Evolutionary conservation across 352 stramenopile genomes (phyloP), one percentile per base, ranked within the genome.

Genomic region (Pythium dissotocum): DNA sequence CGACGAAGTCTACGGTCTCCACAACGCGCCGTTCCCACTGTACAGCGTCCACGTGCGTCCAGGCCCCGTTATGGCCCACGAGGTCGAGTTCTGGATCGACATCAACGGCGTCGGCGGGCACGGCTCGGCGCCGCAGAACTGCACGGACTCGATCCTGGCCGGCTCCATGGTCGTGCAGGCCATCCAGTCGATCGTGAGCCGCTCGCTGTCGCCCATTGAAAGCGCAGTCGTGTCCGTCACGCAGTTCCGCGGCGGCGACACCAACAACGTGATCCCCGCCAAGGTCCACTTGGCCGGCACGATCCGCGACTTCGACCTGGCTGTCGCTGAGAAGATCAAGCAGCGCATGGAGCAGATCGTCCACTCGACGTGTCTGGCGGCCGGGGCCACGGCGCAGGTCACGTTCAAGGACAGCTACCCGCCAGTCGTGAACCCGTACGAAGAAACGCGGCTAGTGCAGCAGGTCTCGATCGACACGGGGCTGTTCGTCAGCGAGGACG

Each of bases 211-310:
- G 54, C 95, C 94, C 16, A 89, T 97, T n/a, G 92, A 98, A 55
- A 95, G 78, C 44, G 97, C 90, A 4, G 97, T 99, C 13, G 78
- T 98, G 4, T 97, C 87, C 6, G 83, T 98, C 33, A 98, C 93
- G 13, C 85, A 91, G 63, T 91, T 99, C 62, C 78, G 88, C 32
- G 91, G 82, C n/a, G 96, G 95, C 36, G 87, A 97, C 53, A 93
- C 93, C 6, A 97, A 97, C 75, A 99, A 99, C 75, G 91, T 98
- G 63, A 98, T 99, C 70, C 93, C 96, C 14, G 79, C 78, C 1
- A 86, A 73, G 9, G 94, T 87, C 6, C 80, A 81, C 6, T 72
- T 99, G 13, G 80, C 77, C 14, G 96, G 96, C 35, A 99, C 96
- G 10, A 97, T 98, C 69, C 92, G 96, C 6, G 88, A 95, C 60